Conservation (phyloP, 2,329 filamentous ascomycete species). For the Aspergillus costaricaensis region DNA sequence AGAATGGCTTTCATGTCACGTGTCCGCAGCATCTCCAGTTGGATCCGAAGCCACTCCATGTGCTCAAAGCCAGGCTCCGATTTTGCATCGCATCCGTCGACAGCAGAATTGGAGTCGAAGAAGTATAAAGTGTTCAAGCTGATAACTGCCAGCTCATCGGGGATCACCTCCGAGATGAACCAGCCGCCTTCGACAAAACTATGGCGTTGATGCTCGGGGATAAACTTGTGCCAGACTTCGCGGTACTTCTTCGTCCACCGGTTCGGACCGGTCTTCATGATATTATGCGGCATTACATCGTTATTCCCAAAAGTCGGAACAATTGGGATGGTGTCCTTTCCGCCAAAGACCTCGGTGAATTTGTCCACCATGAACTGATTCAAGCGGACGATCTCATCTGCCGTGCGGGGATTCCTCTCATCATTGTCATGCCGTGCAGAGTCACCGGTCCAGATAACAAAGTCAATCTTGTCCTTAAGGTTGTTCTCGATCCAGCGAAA, state of each 20-base stretch:
- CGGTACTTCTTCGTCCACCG: slow-evolving; percentile 77
- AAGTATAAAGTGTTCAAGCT: slow-evolving; percentile 97
- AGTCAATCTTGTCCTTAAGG: slow-evolving; percentile 77
- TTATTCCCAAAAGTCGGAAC: slow-evolving; percentile 95
- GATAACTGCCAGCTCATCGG: slow-evolving; percentile 80
- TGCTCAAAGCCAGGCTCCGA: slow-evolving; percentile 89
- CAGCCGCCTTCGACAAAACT: slow-evolving; percentile 90
- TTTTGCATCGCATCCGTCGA: slow-evolving; percentile 80
- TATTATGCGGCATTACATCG: slow-evolving; percentile 95
- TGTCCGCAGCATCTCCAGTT: slow-evolving; percentile 78
- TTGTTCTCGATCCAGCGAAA: slow-evolving; percentile 84
- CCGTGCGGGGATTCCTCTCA: slow-evolving; percentile 72
- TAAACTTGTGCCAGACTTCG: slow-evolving; percentile 80
- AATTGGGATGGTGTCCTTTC: slow-evolving; percentile 68
- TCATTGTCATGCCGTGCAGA: slow-evolving; percentile 89
- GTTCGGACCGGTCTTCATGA: slow-evolving; percentile 82
- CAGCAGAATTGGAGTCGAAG: slow-evolving; percentile 87
- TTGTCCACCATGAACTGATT: slow-evolving; percentile 76
- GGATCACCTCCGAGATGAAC: slow-evolving; percentile 92
- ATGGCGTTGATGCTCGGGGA: slow-evolving; percentile 89
- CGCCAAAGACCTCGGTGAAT: slow-evolving; percentile 72
- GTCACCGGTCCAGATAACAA: slow-evolving; percentile 91
- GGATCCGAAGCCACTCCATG: slow-evolving; percentile 91
- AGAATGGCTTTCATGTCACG: slow-evolving; percentile 92
- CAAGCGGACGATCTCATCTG: slow-evolving; percentile 72